These are phyloP conservation scores for Rhododendron vialii DNA, from an alignment of 148 eudicot species.

Conservation along the genomic window DNA sequence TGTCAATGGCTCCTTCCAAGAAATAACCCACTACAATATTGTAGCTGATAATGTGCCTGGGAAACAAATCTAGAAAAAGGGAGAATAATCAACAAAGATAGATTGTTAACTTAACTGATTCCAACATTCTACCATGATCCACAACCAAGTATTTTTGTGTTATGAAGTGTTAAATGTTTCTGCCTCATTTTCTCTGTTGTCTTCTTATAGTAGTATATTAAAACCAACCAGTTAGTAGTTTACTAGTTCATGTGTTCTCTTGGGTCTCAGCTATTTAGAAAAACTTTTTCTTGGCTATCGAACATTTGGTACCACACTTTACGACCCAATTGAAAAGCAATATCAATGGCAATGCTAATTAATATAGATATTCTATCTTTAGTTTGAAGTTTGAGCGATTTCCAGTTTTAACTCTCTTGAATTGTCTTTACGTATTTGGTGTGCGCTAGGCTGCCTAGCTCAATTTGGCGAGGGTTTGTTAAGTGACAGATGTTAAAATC, in stretches of 20 bases:
- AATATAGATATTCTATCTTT: background rate
- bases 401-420: background rate
- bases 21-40: background rate
- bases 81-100: background rate
- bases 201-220: background rate
- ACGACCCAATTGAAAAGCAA: background rate
- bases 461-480: background rate
- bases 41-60: background rate
- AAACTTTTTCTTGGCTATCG: background rate
- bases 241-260: background rate
- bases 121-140: background rate
- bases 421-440: background rate
- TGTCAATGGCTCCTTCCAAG: constrained; percentile 5
- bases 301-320: background rate
- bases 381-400: background rate
- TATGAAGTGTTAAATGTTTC: background rate
- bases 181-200: background rate
- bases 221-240: background rate
- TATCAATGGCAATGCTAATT: background rate
- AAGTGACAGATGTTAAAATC: background rate
- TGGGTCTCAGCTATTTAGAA: background rate
- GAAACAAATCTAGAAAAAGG: background rate
- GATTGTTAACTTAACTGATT: background rate
- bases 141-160: background rate
- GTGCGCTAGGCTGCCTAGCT: background rate